Evolutionary conservation across 139 green algal species (phyloP), one percentile per base, ranked within the genome.

Genomic region (Pycnococcus provasolii): DNA sequence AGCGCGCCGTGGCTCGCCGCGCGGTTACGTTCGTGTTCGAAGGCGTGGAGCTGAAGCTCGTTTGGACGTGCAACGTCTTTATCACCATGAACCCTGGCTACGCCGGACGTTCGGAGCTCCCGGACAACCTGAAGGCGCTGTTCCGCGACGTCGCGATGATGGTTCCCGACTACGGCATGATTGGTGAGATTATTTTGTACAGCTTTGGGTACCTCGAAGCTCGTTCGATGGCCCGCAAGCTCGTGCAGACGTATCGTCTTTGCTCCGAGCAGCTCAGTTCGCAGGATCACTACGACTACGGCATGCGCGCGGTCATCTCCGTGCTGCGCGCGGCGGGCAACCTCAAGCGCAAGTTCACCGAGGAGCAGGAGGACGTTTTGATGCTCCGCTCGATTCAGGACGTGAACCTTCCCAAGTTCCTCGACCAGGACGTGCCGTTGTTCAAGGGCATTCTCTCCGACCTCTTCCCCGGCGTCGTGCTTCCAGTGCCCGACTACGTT

Each of bases 71-170:
- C 62, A 62, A 26, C 37, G 70, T 77, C 9, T 94, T 91, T 73
- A 91, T 94, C 80, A 94, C 87, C 64, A 94, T 94, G 87, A 90
- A 90, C 79, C 85, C 85, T 3, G 85, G 85, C 5, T 86, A 85
- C 65, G 83, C 84, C 42, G 85, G 83, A 26, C 78, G 85, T 47
- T 81, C 72, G n/a, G 85, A 91, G 78, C 81, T 91, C 60, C 85
- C 85, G 5, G 85, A 90, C 71, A 91, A 91, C 77, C 80, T 91
- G 41, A 90, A 90, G 72, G 77, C 64, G 64, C 13, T 62, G 5
- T 61, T 85, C 79, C 79, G 82, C 51, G 80, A 77, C 26, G 84
- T 89, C 42, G 85, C 85, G 26, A 91, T 91, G 85, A 91, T 91
- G 85, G 85, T 91, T 7, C 85, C 85, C 3, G 85, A 91, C 78